These are phyloP conservation scores for Phytopythium oedochilum DNA, from an alignment of 352 stramenopile genomes.

Conservation along the genomic window DNA sequence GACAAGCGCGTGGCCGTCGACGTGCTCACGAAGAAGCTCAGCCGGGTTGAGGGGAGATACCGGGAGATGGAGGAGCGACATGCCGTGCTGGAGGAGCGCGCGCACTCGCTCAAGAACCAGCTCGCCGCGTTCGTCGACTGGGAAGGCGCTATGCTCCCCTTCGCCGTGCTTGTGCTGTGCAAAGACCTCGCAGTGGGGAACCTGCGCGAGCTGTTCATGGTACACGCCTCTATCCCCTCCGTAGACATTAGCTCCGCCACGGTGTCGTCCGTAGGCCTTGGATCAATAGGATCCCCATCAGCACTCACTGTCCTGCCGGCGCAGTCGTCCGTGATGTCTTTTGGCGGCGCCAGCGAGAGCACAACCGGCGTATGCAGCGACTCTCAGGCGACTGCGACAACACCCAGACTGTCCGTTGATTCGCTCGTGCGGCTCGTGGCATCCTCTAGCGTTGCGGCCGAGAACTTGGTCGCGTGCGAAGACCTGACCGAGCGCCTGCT, in stretches of 20 bases:
- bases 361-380: constrained; percentile 2
- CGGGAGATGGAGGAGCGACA: constrained; percentile 58
- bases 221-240: constrained; percentile 21
- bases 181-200: constrained; percentile 49
- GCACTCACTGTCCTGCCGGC: neutral
- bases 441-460: constrained; percentile 30
- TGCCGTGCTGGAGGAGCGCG: constrained; percentile 43
- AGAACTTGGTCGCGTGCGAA: constrained; percentile 28
- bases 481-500: constrained; percentile 21
- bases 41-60: constrained; percentile 62
- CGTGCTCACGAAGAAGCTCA: constrained; percentile 69
- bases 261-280: neutral
- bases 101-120: constrained; percentile 35
- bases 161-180: constrained; percentile 41
- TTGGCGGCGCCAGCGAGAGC: neutral
- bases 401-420: constrained; percentile 28
- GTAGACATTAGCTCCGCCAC: no score
- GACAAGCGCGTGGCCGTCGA: constrained; percentile 74
- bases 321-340: neutral
- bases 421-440: constrained; percentile 43
- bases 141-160: constrained; percentile 33
- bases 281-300: neutral
- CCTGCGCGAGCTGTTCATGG: constrained; percentile 44
- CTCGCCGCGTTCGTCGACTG: constrained; percentile 51
- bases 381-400: constrained; percentile 1